phyloP scores from a whole-genome alignment of 1,139 yeast genomes.

The Scheffersomyces segobiensis region DNA sequence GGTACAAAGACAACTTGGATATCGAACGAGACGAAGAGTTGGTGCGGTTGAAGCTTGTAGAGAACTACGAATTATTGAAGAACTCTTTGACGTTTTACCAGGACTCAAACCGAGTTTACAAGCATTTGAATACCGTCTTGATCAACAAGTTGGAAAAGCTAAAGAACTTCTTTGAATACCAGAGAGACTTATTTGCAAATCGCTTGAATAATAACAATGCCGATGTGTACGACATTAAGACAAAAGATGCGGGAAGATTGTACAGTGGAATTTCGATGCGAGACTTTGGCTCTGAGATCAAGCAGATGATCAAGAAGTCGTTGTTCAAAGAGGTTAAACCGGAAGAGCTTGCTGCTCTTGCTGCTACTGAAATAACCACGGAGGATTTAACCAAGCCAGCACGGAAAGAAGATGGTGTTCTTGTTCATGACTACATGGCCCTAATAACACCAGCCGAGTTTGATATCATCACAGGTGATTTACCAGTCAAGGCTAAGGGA shows the following conservation, averaged over 20 bases:
- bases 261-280: conserved; percentile 32
- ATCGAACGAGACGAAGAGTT: conserved; percentile 40
- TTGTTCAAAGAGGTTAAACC: conserved; percentile 9
- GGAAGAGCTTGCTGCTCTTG: conserved; percentile 4
- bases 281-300: conserved; percentile 31
- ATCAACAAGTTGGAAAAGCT: conserved; percentile 41
- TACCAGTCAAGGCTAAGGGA: conserved; percentile 25
- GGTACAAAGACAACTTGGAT: conserved; percentile 33
- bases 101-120: conserved; percentile 40
- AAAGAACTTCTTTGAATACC: conserved; percentile 43
- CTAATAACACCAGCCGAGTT: conserved; percentile 39
- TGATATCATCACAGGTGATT: conserved; percentile 41
- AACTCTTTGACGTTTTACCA: conserved; percentile 36
- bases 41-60: conserved; percentile 32
- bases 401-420: background rate
- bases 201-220: conserved; percentile 20
- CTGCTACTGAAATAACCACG: background rate
- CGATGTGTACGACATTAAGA: conserved; percentile 34
- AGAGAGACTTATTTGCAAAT: conserved; percentile 29
- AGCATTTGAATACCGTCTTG: conserved; percentile 28
- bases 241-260: conserved; percentile 37
- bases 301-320: conserved; percentile 19
- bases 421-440: conserved; percentile 49
- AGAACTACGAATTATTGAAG: conserved; percentile 37
- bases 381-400: conserved; percentile 4